Evolutionary conservation across 2,329 filamentous ascomycete species (phyloP).

Genomic region (Fusarium sp.): DNA sequence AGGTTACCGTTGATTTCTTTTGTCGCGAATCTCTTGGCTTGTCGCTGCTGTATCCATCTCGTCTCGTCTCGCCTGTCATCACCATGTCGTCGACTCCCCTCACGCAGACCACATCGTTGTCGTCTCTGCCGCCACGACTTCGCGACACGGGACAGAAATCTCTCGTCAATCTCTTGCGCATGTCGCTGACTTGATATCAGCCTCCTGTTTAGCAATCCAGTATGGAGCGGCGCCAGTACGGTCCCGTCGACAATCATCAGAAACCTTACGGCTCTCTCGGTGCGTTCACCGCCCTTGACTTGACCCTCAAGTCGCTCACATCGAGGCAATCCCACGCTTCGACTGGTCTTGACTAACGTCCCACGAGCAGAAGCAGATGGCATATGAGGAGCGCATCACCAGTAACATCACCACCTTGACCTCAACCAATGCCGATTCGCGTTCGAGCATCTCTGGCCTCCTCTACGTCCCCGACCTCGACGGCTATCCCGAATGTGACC

Average conservation of each 20-base stretch:
- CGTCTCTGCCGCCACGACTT: conserved; percentile 3
- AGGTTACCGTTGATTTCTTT: conserved; percentile 19
- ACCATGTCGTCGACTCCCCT: conserved; percentile 15
- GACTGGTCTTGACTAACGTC: conserved; percentile 32
- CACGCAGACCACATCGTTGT: conserved; percentile 8
- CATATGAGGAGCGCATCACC: conserved; percentile 64
- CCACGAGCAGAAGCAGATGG: conserved; percentile 57
- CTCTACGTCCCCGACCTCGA: conserved; percentile 85
- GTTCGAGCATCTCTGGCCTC: conserved; percentile 78
- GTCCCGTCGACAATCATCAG: conserved; percentile 66
- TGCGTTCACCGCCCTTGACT: conserved; percentile 50
- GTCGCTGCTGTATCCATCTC: conserved; percentile 7
- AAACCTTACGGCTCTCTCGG: conserved; percentile 68
- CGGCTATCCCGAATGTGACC: conserved; percentile 69
- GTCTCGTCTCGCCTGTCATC: neutral
- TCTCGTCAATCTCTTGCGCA: conserved; percentile 12
- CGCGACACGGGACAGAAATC: neutral
- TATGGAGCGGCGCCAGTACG: conserved; percentile 63
- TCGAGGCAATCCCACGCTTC: conserved; percentile 1
- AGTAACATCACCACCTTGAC: conserved; percentile 82
- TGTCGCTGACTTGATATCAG: conserved; percentile 50
- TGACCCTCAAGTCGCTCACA: neutral
- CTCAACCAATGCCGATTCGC: conserved; percentile 70
- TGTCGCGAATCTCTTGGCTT: conserved; percentile 20
- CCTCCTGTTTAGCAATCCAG: conserved; percentile 71